phyloP scores from a whole-genome alignment of 176 grass and related monocot species.

The Chloris gayana region DNA sequence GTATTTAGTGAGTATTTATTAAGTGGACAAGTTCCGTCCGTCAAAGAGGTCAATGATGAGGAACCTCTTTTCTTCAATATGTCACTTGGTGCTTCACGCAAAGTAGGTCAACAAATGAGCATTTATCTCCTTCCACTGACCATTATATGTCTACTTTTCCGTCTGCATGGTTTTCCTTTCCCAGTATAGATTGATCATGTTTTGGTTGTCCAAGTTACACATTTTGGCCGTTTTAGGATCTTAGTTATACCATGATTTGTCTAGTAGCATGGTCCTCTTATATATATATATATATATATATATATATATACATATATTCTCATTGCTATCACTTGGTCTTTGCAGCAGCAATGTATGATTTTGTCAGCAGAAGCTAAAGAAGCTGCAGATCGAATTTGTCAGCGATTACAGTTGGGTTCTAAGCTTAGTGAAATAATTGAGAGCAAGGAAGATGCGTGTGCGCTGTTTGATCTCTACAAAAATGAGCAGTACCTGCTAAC shows the following conservation, averaged over 20 bases:
- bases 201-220: constrained; percentile 20
- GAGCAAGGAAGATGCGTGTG: constrained; percentile 75
- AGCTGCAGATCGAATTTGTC: constrained; percentile 69
- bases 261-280: neutral
- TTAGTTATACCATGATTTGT: neutral
- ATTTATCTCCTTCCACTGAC: neutral
- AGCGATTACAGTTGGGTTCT: constrained; percentile 68
- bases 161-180: neutral
- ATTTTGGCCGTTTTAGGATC: neutral
- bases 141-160: neutral
- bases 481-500: constrained; percentile 83
- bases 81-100: constrained; percentile 45
- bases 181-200: neutral
- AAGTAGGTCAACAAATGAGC: constrained; percentile 50
- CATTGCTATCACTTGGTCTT: constrained; percentile 6
- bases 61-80: constrained; percentile 75
- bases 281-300: no score
- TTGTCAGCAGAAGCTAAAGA: constrained; percentile 92
- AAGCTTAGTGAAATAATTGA: constrained; percentile 84
- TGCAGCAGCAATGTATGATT: constrained; percentile 50
- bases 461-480: constrained; percentile 84
- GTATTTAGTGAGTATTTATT: constrained; percentile 94
- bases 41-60: constrained; percentile 89
- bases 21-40: constrained; percentile 86
- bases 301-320: constrained; percentile 25